These are phyloP conservation scores for Nemania diffusa DNA, from an alignment of 2,329 filamentous ascomycete genomes.

Conservation along the genomic window DNA sequence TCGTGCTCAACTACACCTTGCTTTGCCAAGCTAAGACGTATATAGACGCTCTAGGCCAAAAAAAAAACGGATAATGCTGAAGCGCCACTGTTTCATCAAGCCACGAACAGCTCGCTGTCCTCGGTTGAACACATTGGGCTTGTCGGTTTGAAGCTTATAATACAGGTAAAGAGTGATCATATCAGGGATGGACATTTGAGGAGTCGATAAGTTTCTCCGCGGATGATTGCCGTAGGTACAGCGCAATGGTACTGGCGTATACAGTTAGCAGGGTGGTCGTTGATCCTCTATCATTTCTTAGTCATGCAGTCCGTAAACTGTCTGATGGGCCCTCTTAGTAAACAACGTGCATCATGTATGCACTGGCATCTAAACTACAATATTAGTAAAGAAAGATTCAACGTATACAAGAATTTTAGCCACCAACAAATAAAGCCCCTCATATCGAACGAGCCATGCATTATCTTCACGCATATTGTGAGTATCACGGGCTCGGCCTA, in stretches of 20 bases:
- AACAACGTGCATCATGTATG: background rate
- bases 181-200: background rate
- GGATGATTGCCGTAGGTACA: background rate
- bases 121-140: background rate
- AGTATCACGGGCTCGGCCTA: conserved; percentile 6
- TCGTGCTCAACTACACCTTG: background rate
- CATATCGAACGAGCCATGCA: background rate
- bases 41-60: background rate
- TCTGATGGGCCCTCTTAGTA: background rate
- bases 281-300: background rate
- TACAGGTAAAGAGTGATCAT: background rate
- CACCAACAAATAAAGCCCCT: background rate
- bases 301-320: too few species aligned
- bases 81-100: background rate
- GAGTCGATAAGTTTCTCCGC: background rate
- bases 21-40: background rate
- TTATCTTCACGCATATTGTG: background rate
- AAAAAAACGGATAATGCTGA: background rate
- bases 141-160: background rate
- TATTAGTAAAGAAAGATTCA: background rate
- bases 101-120: background rate
- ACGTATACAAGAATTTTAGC: background rate
- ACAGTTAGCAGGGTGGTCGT: background rate
- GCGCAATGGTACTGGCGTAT: background rate
- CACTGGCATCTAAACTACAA: background rate